Evolutionary conservation across 148 eudicot genomes (phyloP).

Genomic region (Vaccinium macrocarpon): DNA sequence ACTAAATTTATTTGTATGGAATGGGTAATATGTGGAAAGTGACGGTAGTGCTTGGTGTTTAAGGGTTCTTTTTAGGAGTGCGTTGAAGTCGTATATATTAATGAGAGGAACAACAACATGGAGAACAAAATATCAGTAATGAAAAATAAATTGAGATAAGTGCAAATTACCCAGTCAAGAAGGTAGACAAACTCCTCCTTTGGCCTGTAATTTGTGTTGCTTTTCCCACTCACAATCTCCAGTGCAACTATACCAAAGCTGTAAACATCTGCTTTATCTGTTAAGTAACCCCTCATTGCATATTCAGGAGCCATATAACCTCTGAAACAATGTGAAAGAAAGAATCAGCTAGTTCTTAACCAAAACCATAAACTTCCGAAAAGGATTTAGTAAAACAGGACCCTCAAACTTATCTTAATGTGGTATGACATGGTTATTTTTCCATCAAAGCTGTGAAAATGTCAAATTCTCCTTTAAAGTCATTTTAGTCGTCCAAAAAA

Average conservation of each 20-base stretch:
- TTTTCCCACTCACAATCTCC: constrained; percentile 81
- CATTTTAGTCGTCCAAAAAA: background rate
- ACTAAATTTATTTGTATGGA: background rate
- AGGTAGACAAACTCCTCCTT: constrained; percentile 81
- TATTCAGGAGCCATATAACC: constrained; percentile 97
- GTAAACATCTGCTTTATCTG: constrained; percentile 89
- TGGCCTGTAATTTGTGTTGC: constrained; percentile 74
- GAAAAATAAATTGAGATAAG: background rate
- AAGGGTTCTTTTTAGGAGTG: background rate
- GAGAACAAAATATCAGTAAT: background rate
- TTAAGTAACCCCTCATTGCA: constrained; percentile 88
- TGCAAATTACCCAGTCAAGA: constrained; percentile 75
- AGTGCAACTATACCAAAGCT: constrained; percentile 78
- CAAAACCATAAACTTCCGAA: background rate
- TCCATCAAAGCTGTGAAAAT: background rate
- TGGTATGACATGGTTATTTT: background rate
- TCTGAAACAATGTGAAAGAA: constrained; percentile 31
- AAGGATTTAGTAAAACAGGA: background rate
- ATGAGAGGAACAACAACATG: background rate
- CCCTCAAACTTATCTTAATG: background rate
- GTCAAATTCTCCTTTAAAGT: background rate
- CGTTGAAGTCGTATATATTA: background rate
- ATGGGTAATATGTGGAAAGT: background rate
- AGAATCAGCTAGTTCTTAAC: background rate
- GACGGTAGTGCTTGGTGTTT: background rate